A percentile compares a stretch with the other conserved stretches of the same genome.
Evolutionary conservation across 768 basidiomycete genomes (phyloP).

Genomic region (Termitomyces sp.): DNA sequence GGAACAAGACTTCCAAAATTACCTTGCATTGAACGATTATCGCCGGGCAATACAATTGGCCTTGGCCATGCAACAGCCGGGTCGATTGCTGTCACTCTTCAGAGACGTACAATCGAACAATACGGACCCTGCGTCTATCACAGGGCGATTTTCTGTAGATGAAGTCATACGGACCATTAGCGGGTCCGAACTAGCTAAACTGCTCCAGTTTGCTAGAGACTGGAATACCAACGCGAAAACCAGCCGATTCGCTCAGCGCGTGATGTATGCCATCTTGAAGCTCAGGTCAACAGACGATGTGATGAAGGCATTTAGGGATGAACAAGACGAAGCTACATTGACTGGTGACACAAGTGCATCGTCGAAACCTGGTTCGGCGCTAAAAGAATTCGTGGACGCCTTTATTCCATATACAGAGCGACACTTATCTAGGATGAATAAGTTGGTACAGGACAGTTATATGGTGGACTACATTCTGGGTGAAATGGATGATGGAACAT

Average conservation of each 20-base stretch:
- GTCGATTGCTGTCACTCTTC: constrained; percentile 80
- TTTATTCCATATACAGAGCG: constrained; percentile 94
- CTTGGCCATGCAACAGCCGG: constrained; percentile 90
- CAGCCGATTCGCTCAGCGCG: constrained; percentile 77
- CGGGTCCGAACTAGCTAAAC: constrained; percentile 70
- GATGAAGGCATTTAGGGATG: constrained; percentile 57
- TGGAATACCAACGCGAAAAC: constrained; percentile 98
- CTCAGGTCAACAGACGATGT: constrained; percentile 74
- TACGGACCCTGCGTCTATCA: constrained; percentile 40
- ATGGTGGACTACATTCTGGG: constrained; percentile 86
- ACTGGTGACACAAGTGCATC: constrained; percentile 17
- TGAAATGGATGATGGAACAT: constrained; percentile 84
- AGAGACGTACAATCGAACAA: constrained; percentile 43
- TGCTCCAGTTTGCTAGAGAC: constrained; percentile 78
- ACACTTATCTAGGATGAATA: constrained; percentile 82
- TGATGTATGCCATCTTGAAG: constrained; percentile 81
- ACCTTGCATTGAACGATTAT: constrained; percentile 84
- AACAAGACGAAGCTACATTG: constrained; percentile 30
- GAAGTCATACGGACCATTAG: constrained; percentile 73
- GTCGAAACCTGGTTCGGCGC: constrained; percentile 26
- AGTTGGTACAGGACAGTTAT: constrained; percentile 91
- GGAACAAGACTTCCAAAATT: constrained; percentile 95
- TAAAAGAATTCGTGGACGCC: constrained; percentile 80
- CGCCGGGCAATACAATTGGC: constrained; percentile 89
- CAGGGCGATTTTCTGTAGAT: constrained; percentile 75